A percentile compares a stretch with the other conserved stretches of the same genome.
phyloP scores from a whole-genome alignment of 2,329 filamentous ascomycete genomes.

The Colletotrichum sp. region DNA sequence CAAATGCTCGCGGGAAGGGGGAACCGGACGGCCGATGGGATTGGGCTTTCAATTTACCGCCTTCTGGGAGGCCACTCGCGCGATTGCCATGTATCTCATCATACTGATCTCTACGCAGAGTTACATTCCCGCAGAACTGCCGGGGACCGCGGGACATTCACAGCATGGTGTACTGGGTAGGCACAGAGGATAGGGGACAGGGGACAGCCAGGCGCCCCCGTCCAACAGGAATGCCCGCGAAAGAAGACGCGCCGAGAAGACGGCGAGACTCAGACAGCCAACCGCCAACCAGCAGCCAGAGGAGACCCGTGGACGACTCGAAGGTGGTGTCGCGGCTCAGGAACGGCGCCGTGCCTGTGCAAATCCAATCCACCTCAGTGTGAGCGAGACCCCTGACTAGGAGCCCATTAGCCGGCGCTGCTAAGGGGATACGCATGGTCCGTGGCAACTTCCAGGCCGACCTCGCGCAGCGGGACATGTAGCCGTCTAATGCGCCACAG shows the following conservation, averaged over 20 bases:
- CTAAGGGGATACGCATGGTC: neutral
- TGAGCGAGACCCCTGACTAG: constrained; percentile 14
- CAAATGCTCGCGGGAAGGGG: neutral
- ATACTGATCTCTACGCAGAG: neutral
- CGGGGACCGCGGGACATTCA: neutral
- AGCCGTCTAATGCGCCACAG: constrained; percentile 4
- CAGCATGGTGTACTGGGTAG: neutral
- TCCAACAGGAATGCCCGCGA: neutral
- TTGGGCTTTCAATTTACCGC: neutral
- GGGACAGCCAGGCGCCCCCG: neutral
- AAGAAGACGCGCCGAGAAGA: constrained; percentile 4
- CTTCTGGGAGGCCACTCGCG: neutral
- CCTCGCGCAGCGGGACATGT: neutral
- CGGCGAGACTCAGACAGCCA: neutral
- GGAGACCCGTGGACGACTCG: neutral
- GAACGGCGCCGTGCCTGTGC: constrained; percentile 7
- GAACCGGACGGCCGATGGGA: neutral
- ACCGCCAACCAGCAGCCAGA: neutral
- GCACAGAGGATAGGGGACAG: neutral
- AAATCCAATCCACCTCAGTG: neutral
- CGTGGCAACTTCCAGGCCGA: neutral
- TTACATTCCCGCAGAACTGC: neutral
- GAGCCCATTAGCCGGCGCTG: neutral
- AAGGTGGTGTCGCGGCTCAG: constrained; percentile 12
- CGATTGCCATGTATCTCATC: neutral